These are phyloP conservation scores for Biscogniauxia sp. DNA, from an alignment of 2,329 filamentous ascomycete genomes.

Conservation along the genomic window DNA sequence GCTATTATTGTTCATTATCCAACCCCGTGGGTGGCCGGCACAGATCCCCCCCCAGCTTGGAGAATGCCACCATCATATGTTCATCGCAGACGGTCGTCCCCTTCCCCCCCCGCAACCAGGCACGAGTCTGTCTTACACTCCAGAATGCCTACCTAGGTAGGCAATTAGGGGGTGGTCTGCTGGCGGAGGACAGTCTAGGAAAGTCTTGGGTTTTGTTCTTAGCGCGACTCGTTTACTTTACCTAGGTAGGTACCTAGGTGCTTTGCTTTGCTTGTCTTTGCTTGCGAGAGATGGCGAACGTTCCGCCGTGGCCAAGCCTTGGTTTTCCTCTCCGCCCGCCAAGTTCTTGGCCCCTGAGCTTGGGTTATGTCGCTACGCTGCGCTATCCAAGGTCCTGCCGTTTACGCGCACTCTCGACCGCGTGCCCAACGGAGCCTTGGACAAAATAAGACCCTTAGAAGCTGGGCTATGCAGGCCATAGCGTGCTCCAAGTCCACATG, in stretches of 20 bases:
- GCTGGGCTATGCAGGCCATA: not conserved
- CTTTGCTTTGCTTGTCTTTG: constrained; percentile 7
- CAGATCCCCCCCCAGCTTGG: not conserved
- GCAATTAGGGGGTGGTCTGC: constrained; percentile 5
- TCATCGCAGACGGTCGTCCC: constrained; percentile 7
- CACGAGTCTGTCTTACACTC: not conserved
- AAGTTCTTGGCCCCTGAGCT: constrained; percentile 27
- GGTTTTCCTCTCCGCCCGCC: constrained; percentile 34
- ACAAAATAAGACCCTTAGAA: too few species aligned
- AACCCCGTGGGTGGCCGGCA: not conserved
- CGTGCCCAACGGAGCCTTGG: too few species aligned
- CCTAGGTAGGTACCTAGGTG: too few species aligned
- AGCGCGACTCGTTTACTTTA: constrained; percentile 12
- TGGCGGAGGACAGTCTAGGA: constrained; percentile 27
- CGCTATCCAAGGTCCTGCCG: too few species aligned
- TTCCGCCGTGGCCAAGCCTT: constrained; percentile 32
- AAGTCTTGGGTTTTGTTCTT: constrained; percentile 12
- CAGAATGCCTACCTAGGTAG: too few species aligned
- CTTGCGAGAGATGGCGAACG: constrained; percentile 13
- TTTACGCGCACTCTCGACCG: too few species aligned
- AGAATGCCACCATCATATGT: not conserved
- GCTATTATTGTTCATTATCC: not conserved
- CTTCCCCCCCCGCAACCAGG: not conserved
- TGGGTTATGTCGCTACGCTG: not conserved
- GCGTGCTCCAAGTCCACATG: not conserved